Evolutionary conservation across 441 rosid species (phyloP).

Genomic region (Flueggea neowawraea): DNA sequence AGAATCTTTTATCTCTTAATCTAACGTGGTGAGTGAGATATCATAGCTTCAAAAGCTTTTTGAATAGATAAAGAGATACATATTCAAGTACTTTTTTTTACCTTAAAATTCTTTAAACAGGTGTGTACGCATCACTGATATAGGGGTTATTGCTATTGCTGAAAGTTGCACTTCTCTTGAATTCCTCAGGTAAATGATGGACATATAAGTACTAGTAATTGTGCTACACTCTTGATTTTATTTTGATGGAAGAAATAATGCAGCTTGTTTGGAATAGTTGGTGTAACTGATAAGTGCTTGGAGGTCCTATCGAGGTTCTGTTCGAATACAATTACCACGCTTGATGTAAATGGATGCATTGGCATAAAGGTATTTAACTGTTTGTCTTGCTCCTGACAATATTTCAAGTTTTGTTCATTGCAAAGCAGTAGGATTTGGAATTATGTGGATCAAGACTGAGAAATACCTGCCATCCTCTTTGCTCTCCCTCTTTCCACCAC

Average conservation of each 20-base stretch:
- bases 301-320: conserved; percentile 70
- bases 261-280: conserved; percentile 96
- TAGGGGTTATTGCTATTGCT: conserved; percentile 67
- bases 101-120: conserved; percentile 32
- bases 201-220: not conserved
- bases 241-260: conserved; percentile 15
- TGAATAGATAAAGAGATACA: conserved; percentile 9
- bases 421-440: too few species aligned
- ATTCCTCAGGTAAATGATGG: conserved; percentile 59
- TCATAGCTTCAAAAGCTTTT: conserved; percentile 1
- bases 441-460: too few species aligned
- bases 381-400: too few species aligned
- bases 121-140: conserved; percentile 82
- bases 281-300: conserved; percentile 81
- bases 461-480: too few species aligned
- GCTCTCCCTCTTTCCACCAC: too few species aligned
- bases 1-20: conserved; percentile 62
- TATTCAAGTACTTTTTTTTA: conserved; percentile 11
- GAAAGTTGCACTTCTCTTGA: conserved; percentile 72
- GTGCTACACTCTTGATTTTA: conserved; percentile 3
- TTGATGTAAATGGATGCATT: conserved; percentile 92
- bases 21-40: conserved; percentile 72
- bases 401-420: too few species aligned
- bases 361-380: conserved; percentile 64
- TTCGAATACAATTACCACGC: conserved; percentile 64